Evolutionary conservation across 1,139 yeast species (phyloP).

Genomic region (Pneumocystis carinii): DNA sequence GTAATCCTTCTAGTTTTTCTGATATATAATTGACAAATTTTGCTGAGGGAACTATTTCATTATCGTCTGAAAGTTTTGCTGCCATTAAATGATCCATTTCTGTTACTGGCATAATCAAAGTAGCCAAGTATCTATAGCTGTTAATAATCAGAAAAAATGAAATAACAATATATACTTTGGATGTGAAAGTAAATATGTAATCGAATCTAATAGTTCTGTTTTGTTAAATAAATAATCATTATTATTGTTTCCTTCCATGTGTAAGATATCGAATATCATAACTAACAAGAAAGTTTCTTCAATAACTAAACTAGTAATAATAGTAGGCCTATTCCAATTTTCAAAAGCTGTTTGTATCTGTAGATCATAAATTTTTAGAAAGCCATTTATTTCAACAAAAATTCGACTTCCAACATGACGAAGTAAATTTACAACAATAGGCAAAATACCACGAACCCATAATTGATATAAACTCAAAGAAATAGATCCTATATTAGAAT

Average conservation of each 20-base stretch:
- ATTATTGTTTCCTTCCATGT: neutral
- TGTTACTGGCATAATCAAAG: slow-evolving; percentile 50
- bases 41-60: neutral
- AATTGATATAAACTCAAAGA: slow-evolving; percentile 39
- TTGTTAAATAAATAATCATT: slow-evolving; percentile 2
- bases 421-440: slow-evolving; percentile 47
- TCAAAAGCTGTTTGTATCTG: slow-evolving; percentile 49
- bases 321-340: slow-evolving; percentile 54
- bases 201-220: slow-evolving; percentile 39
- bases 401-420: slow-evolving; percentile 49
- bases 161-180: neutral
- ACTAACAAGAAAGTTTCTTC: slow-evolving; percentile 73
- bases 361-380: slow-evolving; percentile 46
- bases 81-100: slow-evolving; percentile 47
- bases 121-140: slow-evolving; percentile 66
- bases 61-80: slow-evolving; percentile 19
- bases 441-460: slow-evolving; percentile 72
- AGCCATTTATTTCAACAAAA: slow-evolving; percentile 50
- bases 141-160: slow-evolving; percentile 26
- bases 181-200: neutral
- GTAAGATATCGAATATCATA: slow-evolving; percentile 44
- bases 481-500: neutral
- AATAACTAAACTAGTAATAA: slow-evolving; percentile 49
- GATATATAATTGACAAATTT: neutral
- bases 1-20: neutral